Conservation (phyloP, 176 grass and related monocot species). For the Luzula sylvatica region DNA sequence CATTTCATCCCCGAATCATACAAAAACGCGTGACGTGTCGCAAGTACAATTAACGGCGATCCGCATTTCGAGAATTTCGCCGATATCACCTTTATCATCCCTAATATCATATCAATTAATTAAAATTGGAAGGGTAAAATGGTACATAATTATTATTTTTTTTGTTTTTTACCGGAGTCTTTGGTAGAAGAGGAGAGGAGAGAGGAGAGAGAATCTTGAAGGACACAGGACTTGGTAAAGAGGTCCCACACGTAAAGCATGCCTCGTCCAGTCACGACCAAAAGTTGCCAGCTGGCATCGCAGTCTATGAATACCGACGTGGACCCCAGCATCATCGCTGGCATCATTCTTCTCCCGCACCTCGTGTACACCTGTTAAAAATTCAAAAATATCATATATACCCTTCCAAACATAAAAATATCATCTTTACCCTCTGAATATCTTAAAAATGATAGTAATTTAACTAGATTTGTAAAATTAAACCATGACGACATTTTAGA, state of each 20-base stretch:
- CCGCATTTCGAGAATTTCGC: slow-evolving; percentile 86
- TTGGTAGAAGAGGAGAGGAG: slow-evolving; percentile 48
- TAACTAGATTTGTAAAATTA: background rate
- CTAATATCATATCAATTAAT: slow-evolving; percentile 36
- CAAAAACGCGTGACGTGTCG: slow-evolving; percentile 67
- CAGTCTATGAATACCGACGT: slow-evolving; percentile 82
- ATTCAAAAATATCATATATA: slow-evolving; percentile 3
- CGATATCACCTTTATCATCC: slow-evolving; percentile 79
- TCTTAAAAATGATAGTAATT: background rate
- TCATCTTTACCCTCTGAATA: background rate
- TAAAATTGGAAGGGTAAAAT: slow-evolving; percentile 5
- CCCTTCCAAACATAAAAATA: background rate
- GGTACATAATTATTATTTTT: slow-evolving; percentile 4
- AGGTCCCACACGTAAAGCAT: slow-evolving; percentile 85
- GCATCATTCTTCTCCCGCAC: slow-evolving; percentile 75
- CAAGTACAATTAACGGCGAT: slow-evolving; percentile 74
- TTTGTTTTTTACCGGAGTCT: slow-evolving; percentile 78
- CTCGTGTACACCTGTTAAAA: slow-evolving; percentile 65
- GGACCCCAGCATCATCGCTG: slow-evolving; percentile 85
- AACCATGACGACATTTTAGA: no score
- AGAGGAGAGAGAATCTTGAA: slow-evolving; percentile 68
- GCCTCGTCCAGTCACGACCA: slow-evolving; percentile 82
- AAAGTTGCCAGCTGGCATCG: slow-evolving; percentile 65
- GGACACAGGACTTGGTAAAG: slow-evolving; percentile 58
- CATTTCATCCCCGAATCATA: slow-evolving; percentile 79